phyloP scores from a whole-genome alignment of 345 rosid species.

The Eutrema heterophyllum region DNA sequence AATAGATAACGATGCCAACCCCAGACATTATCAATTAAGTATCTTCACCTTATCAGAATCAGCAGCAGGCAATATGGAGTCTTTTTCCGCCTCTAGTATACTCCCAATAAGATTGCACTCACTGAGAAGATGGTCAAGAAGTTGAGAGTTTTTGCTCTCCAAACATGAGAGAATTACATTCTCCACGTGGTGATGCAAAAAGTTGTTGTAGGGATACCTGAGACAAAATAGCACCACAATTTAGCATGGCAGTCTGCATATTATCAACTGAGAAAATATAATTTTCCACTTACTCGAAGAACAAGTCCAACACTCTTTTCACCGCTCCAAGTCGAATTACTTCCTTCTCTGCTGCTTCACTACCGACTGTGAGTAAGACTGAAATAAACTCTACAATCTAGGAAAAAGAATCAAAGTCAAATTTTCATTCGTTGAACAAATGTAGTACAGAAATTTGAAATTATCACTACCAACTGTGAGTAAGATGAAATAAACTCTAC shows the following conservation, averaged over 20 bases:
- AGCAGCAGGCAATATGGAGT: conserved; percentile 37
- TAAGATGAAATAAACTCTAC: no score
- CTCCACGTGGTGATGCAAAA: conserved; percentile 90
- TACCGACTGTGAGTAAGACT: conserved; percentile 71
- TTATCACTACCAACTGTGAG: background rate
- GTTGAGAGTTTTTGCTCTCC: conserved; percentile 65
- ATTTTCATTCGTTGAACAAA: background rate
- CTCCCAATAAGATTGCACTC: conserved; percentile 72
- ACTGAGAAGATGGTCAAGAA: conserved; percentile 59
- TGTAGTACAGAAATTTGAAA: background rate
- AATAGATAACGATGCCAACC: conserved; percentile 13
- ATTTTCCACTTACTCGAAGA: conserved; percentile 70
- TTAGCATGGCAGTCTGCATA: conserved; percentile 28
- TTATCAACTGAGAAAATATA: conserved; percentile 4
- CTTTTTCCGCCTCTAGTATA: conserved; percentile 69
- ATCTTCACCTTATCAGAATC: conserved; percentile 56
- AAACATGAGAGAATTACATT: conserved; percentile 71
- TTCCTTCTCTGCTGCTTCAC: conserved; percentile 86
- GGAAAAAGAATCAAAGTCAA: conserved; percentile 17
- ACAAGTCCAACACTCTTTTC: conserved; percentile 62
- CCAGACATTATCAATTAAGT: conserved; percentile 1
- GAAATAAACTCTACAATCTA: conserved; percentile 94
- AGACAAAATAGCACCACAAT: conserved; percentile 30
- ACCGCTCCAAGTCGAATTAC: conserved; percentile 68
- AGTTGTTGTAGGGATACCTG: conserved; percentile 93